Evolutionary conservation across 129 eudicot genomes (phyloP).

Genomic region (Flaveria linearis): DNA sequence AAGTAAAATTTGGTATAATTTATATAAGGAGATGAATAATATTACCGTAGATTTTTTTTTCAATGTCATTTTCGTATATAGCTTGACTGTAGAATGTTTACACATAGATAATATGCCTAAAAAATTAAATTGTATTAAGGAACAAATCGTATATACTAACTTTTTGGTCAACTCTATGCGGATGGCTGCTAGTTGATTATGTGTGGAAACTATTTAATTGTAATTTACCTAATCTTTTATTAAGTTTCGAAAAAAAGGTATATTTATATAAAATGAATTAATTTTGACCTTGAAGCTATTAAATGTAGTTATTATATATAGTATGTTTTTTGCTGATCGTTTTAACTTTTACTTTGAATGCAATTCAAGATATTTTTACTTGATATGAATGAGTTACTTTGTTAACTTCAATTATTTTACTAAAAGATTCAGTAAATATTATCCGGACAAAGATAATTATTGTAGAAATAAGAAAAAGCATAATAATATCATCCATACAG

Average conservation of each 20-base stretch:
- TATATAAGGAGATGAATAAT: too few species aligned
- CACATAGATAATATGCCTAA: too few species aligned
- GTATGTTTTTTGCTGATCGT: background rate
- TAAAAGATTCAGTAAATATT: background rate
- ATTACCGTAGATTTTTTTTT: too few species aligned
- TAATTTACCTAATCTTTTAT: constrained; percentile 21
- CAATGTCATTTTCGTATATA: too few species aligned
- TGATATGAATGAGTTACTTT: background rate
- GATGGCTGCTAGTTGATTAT: constrained; percentile 29
- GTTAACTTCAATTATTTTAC: background rate
- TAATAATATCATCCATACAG: too few species aligned
- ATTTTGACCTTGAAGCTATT: too few species aligned
- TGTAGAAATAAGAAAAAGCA: too few species aligned
- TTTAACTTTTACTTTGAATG: background rate
- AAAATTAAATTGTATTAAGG: background rate
- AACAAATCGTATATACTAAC: background rate
- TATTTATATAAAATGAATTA: background rate
- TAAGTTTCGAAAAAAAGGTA: background rate
- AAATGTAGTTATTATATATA: background rate
- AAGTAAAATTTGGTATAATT: too few species aligned
- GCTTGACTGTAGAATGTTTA: background rate
- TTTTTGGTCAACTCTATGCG: constrained; percentile 25
- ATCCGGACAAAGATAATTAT: background rate
- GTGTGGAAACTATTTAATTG: constrained; percentile 22
- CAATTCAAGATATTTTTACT: background rate